These are phyloP conservation scores for Leishmania guyanensis DNA, from an alignment of 208 protist genomes.

Conservation along the genomic window DNA sequence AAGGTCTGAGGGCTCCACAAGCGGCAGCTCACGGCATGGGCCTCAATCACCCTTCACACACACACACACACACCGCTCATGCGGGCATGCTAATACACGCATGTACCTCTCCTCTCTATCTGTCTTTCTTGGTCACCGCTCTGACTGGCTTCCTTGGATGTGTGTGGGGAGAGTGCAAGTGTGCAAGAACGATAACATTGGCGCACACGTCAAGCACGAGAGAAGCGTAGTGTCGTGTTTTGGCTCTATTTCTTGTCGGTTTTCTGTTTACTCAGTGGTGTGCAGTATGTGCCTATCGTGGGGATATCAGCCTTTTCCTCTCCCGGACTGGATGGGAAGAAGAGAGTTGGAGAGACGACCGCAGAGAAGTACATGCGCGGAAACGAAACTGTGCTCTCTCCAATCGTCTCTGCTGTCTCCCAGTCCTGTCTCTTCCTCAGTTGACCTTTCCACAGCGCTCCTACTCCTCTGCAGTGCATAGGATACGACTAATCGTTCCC, in stretches of 20 bases:
- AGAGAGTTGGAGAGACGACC: not conserved
- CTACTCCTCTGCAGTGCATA: not conserved
- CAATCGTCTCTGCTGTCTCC: not conserved
- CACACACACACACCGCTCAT: not conserved
- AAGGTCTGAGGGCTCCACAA: not conserved
- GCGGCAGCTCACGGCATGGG: not conserved
- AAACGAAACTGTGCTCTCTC: not conserved
- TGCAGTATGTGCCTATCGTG: not conserved
- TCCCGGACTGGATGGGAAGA: not conserved
- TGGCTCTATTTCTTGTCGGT: not conserved
- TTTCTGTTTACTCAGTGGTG: not conserved
- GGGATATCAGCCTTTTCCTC: not conserved
- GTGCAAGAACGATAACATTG: not conserved
- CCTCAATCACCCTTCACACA: not conserved
- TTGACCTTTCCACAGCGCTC: not conserved
- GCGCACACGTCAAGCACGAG: not conserved
- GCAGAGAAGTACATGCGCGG: too few relatives aligned
- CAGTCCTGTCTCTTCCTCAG: not conserved
- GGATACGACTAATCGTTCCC: not conserved
- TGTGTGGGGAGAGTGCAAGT: conserved; percentile 9
- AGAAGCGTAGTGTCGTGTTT: not conserved
- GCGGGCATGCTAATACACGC: not conserved
- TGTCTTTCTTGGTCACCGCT: not conserved
- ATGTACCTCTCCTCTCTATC: not conserved
- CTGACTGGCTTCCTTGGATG: not conserved